phyloP scores from a whole-genome alignment of 768 basidiomycete genomes.

The Amanita muscaria region DNA sequence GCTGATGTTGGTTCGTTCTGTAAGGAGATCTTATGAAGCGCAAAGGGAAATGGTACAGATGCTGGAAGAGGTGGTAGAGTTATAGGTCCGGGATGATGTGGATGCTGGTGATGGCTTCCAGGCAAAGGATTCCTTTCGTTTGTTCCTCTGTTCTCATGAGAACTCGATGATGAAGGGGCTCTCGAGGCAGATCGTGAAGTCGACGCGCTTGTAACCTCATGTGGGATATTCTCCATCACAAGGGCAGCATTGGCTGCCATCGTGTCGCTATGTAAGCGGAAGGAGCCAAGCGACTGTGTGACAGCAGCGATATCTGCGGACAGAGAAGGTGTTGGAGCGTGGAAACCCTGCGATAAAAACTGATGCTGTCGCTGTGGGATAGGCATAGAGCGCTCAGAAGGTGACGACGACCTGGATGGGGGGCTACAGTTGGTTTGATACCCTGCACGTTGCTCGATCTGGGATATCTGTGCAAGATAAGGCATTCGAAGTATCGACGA shows the following conservation, averaged over 20 bases:
- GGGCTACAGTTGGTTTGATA: constrained; percentile 11
- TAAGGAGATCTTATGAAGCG: constrained; percentile 4
- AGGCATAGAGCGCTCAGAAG: not conserved
- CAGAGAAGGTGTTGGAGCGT: not conserved
- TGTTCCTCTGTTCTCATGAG: constrained; percentile 4
- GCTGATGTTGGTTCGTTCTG: constrained; percentile 14
- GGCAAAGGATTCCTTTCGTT: constrained; percentile 7
- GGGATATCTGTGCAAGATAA: constrained; percentile 17
- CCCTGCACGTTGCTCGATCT: constrained; percentile 8
- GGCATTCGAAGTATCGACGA: constrained; percentile 20
- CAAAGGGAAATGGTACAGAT: constrained; percentile 30
- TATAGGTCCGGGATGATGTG: constrained; percentile 64
- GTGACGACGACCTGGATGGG: constrained; percentile 24
- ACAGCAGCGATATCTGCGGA: constrained; percentile 8
- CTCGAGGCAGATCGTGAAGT: constrained; percentile 5
- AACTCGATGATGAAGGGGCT: constrained; percentile 4
- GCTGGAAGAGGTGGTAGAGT: constrained; percentile 56
- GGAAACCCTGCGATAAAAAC: not conserved
- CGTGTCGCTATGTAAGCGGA: not conserved
- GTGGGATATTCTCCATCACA: not conserved
- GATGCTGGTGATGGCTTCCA: constrained; percentile 12
- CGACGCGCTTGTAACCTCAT: not conserved
- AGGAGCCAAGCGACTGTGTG: constrained; percentile 5
- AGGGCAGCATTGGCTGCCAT: not conserved
- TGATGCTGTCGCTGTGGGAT: not conserved